phyloP scores from a whole-genome alignment of 139 green algal species.

The Spirogloea muscicola region DNA sequence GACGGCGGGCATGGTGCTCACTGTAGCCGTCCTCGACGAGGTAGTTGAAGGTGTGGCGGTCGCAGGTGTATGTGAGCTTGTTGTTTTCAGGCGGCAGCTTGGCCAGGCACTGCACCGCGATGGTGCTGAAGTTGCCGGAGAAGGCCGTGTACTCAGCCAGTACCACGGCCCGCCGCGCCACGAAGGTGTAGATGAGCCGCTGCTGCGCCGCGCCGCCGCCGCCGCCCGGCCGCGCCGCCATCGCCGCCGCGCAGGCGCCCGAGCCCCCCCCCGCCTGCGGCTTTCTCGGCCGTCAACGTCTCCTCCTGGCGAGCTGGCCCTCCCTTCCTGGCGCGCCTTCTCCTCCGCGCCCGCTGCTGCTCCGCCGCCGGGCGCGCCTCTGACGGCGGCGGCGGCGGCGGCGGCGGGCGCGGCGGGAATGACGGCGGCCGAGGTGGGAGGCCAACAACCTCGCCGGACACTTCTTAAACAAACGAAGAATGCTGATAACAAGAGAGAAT shows the following conservation, averaged over 20 bases:
- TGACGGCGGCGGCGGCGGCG: too few relatives aligned
- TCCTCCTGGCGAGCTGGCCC: background rate
- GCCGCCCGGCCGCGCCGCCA: background rate
- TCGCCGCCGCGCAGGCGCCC: background rate
- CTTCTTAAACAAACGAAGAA: too few relatives aligned
- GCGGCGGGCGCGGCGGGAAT: too few relatives aligned
- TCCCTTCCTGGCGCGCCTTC: slow-evolving; percentile 1
- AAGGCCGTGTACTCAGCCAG: slow-evolving; percentile 86
- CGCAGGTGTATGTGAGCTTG: slow-evolving; percentile 67
- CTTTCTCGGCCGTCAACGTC: background rate
- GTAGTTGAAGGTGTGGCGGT: slow-evolving; percentile 85
- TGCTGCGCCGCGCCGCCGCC: background rate
- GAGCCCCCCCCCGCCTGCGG: background rate
- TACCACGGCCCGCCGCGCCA: slow-evolving; percentile 54
- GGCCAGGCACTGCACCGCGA: slow-evolving; percentile 80
- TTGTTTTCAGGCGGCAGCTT: slow-evolving; percentile 38
- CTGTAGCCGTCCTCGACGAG: slow-evolving; percentile 66
- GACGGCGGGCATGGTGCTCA: slow-evolving; percentile 17
- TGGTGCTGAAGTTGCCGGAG: slow-evolving; percentile 85
- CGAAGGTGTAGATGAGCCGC: slow-evolving; percentile 51
- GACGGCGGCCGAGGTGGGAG: too few relatives aligned
- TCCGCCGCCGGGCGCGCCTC: too few relatives aligned
- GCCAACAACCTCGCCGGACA: too few relatives aligned
- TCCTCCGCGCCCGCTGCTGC: background rate
- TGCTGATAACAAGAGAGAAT: too few relatives aligned